Evolutionary conservation across 2,329 filamentous ascomycete genomes (phyloP).

Genomic region (Aureobasidium lini): DNA sequence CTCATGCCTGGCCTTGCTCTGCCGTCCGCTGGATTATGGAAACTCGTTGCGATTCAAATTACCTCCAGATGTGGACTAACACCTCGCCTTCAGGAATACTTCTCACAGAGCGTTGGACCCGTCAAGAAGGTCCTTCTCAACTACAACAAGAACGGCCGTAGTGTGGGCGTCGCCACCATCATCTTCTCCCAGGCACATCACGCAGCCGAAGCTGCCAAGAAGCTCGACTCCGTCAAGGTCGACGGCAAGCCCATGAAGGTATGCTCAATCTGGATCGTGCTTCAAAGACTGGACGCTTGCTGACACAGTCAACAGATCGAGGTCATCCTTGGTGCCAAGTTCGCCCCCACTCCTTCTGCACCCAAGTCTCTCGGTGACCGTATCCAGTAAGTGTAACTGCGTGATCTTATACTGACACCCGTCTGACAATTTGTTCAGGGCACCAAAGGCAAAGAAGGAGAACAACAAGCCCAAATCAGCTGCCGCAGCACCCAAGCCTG

Average conservation of each 20-base stretch:
- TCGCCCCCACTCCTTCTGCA: slow-evolving; percentile 58
- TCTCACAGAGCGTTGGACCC: slow-evolving; percentile 74
- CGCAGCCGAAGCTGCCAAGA: slow-evolving; percentile 74
- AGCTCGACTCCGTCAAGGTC: slow-evolving; percentile 81
- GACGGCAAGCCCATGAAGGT: slow-evolving; percentile 90
- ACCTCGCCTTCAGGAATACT: slow-evolving; percentile 77
- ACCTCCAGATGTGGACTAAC: slow-evolving; percentile 51
- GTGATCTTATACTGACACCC: slow-evolving; percentile 7
- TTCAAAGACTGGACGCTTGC: not conserved
- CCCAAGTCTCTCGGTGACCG: slow-evolving; percentile 78
- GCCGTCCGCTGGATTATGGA: slow-evolving; percentile 22
- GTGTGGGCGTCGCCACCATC: slow-evolving; percentile 87
- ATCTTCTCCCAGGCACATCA: slow-evolving; percentile 74
- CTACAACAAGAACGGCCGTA: slow-evolving; percentile 86
- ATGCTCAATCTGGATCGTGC: slow-evolving; percentile 24
- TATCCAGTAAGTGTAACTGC: slow-evolving; percentile 54
- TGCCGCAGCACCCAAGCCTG: slow-evolving; percentile 45
- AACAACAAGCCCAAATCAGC: slow-evolving; percentile 18
- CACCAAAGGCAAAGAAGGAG: slow-evolving; percentile 30
- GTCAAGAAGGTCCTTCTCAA: slow-evolving; percentile 88
- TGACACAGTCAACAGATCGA: slow-evolving; percentile 60
- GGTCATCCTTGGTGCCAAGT: slow-evolving; percentile 73
- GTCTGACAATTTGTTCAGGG: slow-evolving; percentile 21
- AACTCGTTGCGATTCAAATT: slow-evolving; percentile 16
- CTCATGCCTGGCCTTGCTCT: slow-evolving; percentile 18